Conservation (phyloP, 768 basidiomycete genomes). For the Pleurotus djamor region DNA sequence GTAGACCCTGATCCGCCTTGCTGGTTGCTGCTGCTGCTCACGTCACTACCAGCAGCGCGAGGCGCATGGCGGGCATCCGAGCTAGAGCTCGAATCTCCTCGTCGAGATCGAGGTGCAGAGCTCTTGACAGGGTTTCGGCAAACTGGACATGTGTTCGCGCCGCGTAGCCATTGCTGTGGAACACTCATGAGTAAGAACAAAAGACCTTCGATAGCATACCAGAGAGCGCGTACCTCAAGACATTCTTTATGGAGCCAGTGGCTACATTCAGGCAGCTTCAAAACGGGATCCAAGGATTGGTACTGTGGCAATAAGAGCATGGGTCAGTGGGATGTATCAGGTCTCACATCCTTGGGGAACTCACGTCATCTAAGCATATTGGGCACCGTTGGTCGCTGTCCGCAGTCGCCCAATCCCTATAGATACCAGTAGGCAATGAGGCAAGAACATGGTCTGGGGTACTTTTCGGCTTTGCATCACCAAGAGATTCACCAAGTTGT, state of each 20-base stretch:
- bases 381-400: conserved; percentile 77
- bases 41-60: neutral
- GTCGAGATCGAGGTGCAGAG: neutral
- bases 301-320: conserved; percentile 42
- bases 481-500: conserved; percentile 54
- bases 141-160: conserved; percentile 77
- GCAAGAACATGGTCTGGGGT: conserved; percentile 63
- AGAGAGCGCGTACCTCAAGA: conserved; percentile 40
- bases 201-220: conserved; percentile 24
- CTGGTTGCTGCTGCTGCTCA: too few species aligned
- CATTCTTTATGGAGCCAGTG: conserved; percentile 84
- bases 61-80: neutral
- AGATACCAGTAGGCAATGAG: conserved; percentile 56
- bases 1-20: too few species aligned
- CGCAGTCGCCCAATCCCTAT: conserved; percentile 64
- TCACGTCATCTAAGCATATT: conserved; percentile 82
- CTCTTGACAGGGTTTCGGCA: conserved; percentile 61
- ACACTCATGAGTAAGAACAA: neutral
- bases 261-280: conserved; percentile 66
- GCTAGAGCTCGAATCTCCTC: neutral
- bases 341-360: conserved; percentile 19
- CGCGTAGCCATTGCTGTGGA: conserved; percentile 81
- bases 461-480: conserved; percentile 65
- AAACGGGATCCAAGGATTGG: conserved; percentile 52
- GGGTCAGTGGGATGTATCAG: too few species aligned